Evolutionary conservation across 345 rosid genomes (phyloP).

Genomic region (Carallia pectinifolia): DNA sequence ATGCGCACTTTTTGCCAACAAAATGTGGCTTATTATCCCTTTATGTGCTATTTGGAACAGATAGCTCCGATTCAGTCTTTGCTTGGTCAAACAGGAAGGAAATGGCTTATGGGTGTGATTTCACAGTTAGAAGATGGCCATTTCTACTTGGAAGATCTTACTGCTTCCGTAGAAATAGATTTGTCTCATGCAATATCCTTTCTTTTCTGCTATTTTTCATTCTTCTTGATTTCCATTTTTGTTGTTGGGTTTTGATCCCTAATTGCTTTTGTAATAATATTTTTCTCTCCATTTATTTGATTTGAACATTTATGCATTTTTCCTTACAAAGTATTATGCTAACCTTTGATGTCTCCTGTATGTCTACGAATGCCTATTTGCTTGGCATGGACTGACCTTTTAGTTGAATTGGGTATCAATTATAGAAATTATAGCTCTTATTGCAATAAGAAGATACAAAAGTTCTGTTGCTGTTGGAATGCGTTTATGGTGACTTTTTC

Average conservation of each 20-base stretch:
- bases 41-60: conserved; percentile 34
- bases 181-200: conserved; percentile 96
- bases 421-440: no score
- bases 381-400: not conserved
- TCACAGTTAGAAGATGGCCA: conserved; percentile 98
- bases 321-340: no score
- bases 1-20: not conserved
- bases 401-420: no score
- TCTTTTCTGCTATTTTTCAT: not conserved
- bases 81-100: conserved; percentile 65
- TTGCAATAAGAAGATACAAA: no score
- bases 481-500: conserved; percentile 24
- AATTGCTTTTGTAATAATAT: no score
- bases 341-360: not conserved
- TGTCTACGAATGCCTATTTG: not conserved
- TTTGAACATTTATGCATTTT: no score
- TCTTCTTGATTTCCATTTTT: not conserved
- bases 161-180: conserved; percentile 89
- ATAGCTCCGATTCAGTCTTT: conserved; percentile 82
- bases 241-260: not conserved
- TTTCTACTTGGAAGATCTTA: conserved; percentile 86
- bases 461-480: not conserved
- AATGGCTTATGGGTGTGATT: conserved; percentile 95
- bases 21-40: not conserved
- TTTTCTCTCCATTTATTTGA: no score